Evolutionary conservation across 202 grass and related monocot species (phyloP), one percentile per base, ranked within the genome.

Genomic region (Brachypodium distachyon): DNA sequence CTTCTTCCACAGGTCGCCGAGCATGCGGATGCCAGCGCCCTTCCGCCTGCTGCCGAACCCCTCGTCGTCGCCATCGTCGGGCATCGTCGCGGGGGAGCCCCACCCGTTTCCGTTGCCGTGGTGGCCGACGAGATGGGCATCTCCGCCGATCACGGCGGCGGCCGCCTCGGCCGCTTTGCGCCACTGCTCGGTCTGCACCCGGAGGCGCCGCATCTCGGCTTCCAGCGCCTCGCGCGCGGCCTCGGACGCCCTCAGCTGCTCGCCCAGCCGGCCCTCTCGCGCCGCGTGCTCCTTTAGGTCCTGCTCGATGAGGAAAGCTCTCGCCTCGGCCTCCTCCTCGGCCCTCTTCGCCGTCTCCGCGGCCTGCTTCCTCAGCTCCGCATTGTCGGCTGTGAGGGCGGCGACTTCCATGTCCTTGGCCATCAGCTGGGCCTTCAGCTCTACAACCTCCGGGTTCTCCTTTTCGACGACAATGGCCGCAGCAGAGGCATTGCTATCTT

Each of bases 1-100:
- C 87, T 96, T 96, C 82, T 84, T 96, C 93, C 93, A 96, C 37
- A 96, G 79, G 52, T 96, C 93, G 13, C 93, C 89, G 19, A 96
- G 88, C 90, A 96, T 92, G 42, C 89, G 85, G 70, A 96, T 96
- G 55, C 93, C 90, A 17, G 89, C 66, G 29, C 88, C 86, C 81
- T 88, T 90, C 46, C 90, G 60, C 79, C 83, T 92, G 11, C 87
- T 77, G 3, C 83, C 84, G 26, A 85, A 89, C 19, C 78, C 88
- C 29, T 90, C 86, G 4, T 85, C 87, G 26, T 87, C 87, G 0
- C 44, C 85, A 26, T 84, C 89, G 12, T 85, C 85, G 0, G 61
- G 80, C 84, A 82, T 84, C 23, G 73, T 87, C 4, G 80, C 79
- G 0, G 86, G 92, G 9, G 86, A 85, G 0, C 74, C 92, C 92